phyloP scores from a whole-genome alignment of 495 filamentous ascomycete species.

The Cercophora samala region DNA sequence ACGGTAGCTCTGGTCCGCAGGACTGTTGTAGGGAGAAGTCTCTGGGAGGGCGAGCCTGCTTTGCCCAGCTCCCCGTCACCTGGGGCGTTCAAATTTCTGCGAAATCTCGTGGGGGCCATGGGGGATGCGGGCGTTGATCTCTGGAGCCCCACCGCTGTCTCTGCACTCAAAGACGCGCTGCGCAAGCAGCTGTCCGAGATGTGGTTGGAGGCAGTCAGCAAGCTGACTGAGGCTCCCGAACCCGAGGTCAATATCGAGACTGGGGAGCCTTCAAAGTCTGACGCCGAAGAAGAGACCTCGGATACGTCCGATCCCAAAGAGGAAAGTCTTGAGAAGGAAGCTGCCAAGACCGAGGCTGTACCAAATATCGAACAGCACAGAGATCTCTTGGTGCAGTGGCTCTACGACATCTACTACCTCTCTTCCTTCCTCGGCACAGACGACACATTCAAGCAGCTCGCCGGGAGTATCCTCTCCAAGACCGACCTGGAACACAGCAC shows the following conservation, averaged over 20 bases:
- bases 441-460: slow-evolving; percentile 45
- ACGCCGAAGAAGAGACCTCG: slow-evolving; percentile 20
- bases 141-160: slow-evolving; percentile 73
- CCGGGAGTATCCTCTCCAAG: slow-evolving; percentile 45
- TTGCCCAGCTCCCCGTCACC: slow-evolving; percentile 82
- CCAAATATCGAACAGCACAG: slow-evolving; percentile 29
- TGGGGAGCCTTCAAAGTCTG: slow-evolving; percentile 32
- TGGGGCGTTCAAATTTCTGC: slow-evolving; percentile 68
- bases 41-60: slow-evolving; percentile 76
- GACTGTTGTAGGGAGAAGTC: slow-evolving; percentile 47
- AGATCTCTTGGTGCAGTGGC: slow-evolving; percentile 65
- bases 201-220: slow-evolving; percentile 39
- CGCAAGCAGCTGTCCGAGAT: slow-evolving; percentile 42
- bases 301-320: slow-evolving; percentile 5
- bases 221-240: slow-evolving; percentile 14
- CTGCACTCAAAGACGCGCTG: slow-evolving; percentile 57
- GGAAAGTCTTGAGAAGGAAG: slow-evolving; percentile 11
- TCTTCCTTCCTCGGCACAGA: slow-evolving; percentile 38
- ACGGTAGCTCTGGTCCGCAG: slow-evolving; percentile 38
- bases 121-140: slow-evolving; percentile 67
- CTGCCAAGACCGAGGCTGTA: slow-evolving; percentile 17
- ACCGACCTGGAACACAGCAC: slow-evolving; percentile 42
- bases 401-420: slow-evolving; percentile 76
- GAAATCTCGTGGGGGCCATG: slow-evolving; percentile 64
- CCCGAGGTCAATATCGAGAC: slow-evolving; percentile 15